Conservation (phyloP, 352 stramenopile species). For the Globisporangium splendens region DNA sequence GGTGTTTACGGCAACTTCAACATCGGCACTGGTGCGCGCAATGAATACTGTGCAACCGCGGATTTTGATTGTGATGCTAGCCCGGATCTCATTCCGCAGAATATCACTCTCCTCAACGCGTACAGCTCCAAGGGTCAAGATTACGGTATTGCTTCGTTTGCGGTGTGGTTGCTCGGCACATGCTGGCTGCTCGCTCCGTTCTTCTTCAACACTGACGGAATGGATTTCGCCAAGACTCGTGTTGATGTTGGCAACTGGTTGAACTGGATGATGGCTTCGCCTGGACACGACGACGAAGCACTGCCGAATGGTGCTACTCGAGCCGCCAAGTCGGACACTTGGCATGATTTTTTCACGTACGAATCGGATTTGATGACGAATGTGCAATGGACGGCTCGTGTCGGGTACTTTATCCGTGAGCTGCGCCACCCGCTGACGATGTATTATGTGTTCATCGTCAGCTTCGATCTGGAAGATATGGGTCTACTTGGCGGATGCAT, state of each 20-base stretch:
- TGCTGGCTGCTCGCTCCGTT: slow-evolving; percentile 83
- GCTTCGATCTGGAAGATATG: slow-evolving; percentile 69
- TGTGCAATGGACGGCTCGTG: slow-evolving; percentile 57
- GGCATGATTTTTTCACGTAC: slow-evolving; percentile 78
- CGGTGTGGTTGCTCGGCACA: slow-evolving; percentile 76
- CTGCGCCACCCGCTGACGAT: slow-evolving; percentile 75
- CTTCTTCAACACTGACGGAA: slow-evolving; percentile 85
- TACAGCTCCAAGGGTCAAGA: slow-evolving; percentile 86
- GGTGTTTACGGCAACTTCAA: slow-evolving; percentile 72
- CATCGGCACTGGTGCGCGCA: slow-evolving; percentile 54
- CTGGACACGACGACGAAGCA: slow-evolving; percentile 37
- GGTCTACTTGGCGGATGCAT: slow-evolving; percentile 55
- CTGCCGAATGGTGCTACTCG: slow-evolving; percentile 34
- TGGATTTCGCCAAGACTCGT: slow-evolving; percentile 84
- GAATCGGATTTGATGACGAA: slow-evolving; percentile 62
- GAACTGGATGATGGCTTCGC: slow-evolving; percentile 72
- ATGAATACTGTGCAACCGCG: slow-evolving; percentile 56
- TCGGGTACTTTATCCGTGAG: slow-evolving; percentile 73
- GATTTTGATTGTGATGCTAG: slow-evolving; percentile 47
- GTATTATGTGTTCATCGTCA: slow-evolving; percentile 80
- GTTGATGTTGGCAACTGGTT: slow-evolving; percentile 84
- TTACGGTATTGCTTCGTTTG: slow-evolving; percentile 86
- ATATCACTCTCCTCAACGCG: slow-evolving; percentile 66
- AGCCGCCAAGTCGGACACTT: slow-evolving; percentile 45
- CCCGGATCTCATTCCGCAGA: slow-evolving; percentile 51